A percentile compares a stretch with the other conserved stretches of the same genome.
Evolutionary conservation across 257 asterid species (phyloP).

Genomic region (Solanum chilense): DNA sequence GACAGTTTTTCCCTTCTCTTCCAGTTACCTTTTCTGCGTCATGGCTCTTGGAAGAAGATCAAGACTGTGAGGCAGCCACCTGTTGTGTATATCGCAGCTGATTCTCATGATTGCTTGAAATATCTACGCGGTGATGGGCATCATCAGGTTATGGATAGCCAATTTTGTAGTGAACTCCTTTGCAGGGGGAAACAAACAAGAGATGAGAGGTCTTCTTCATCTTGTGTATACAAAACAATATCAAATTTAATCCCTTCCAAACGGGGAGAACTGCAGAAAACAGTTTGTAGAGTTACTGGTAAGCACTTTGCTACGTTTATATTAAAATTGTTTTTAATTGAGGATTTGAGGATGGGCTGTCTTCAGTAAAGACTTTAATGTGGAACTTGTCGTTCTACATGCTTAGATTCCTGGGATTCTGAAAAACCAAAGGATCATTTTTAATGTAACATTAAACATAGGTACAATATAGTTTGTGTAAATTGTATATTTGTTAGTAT

Average conservation of each 20-base stretch:
- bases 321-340: not conserved
- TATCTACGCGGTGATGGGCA: conserved; percentile 4
- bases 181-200: conserved; percentile 4
- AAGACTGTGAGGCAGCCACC: conserved; percentile 17
- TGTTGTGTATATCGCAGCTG: conserved; percentile 16
- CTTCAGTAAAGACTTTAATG: not conserved
- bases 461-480: not conserved
- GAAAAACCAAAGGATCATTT: not conserved
- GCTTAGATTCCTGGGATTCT: not conserved
- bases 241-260: conserved; percentile 7
- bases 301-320: not conserved
- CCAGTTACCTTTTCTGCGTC: conserved; percentile 15
- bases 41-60: conserved; percentile 20
- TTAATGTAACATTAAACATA: not conserved
- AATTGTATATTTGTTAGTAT: not conserved
- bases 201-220: conserved; percentile 13
- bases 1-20: not conserved
- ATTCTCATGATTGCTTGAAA: conserved; percentile 11
- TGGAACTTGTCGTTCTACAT: not conserved
- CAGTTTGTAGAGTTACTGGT: conserved; percentile 8
- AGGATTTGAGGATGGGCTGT: not conserved
- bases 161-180: conserved; percentile 5
- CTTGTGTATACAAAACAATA: conserved; percentile 12
- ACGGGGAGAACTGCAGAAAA: not conserved
- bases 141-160: not conserved